Evolutionary conservation across 192 early-diverging fungal genomes (phyloP).

Genomic region (Backusella australiensis): DNA sequence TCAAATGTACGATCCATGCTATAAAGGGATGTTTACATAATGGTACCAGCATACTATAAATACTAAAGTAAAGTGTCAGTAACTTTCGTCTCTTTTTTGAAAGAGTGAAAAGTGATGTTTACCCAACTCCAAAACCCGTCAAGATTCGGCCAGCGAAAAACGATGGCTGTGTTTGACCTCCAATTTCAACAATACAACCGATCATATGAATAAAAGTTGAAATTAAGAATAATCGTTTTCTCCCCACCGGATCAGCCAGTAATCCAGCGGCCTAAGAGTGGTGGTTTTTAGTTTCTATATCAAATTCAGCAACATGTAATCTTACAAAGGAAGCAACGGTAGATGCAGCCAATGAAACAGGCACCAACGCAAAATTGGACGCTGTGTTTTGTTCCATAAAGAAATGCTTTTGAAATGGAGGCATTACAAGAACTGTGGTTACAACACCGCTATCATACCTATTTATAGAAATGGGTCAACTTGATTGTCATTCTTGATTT

Average conservation of each 20-base stretch:
- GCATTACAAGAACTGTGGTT: slow-evolving; percentile 21
- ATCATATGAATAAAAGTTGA: slow-evolving; percentile 44
- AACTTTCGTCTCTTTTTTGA: background rate
- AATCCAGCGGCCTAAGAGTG: slow-evolving; percentile 43
- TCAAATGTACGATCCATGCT: background rate
- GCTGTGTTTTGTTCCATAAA: background rate
- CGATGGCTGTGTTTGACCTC: slow-evolving; percentile 33
- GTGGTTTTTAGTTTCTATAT: too few relatives aligned
- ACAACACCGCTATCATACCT: slow-evolving; percentile 27
- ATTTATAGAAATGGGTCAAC: background rate
- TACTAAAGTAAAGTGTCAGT: slow-evolving; percentile 23
- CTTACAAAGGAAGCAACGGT: slow-evolving; percentile 60
- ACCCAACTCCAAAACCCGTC: slow-evolving; percentile 50
- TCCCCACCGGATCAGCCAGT: slow-evolving; percentile 47
- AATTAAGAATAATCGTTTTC: slow-evolving; percentile 39
- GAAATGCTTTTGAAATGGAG: slow-evolving; percentile 14
- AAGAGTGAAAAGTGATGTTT: slow-evolving; percentile 14
- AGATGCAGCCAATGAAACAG: slow-evolving; percentile 34
- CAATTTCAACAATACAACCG: slow-evolving; percentile 48
- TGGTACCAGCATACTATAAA: slow-evolving; percentile 57
- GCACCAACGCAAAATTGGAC: background rate
- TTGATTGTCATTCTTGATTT: background rate
- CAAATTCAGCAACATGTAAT: too few relatives aligned
- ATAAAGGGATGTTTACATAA: slow-evolving; percentile 25
- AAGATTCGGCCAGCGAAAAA: slow-evolving; percentile 52